These are phyloP conservation scores for Aureobasidium namibiae DNA, from an alignment of 2,329 filamentous ascomycete genomes.

Conservation along the genomic window DNA sequence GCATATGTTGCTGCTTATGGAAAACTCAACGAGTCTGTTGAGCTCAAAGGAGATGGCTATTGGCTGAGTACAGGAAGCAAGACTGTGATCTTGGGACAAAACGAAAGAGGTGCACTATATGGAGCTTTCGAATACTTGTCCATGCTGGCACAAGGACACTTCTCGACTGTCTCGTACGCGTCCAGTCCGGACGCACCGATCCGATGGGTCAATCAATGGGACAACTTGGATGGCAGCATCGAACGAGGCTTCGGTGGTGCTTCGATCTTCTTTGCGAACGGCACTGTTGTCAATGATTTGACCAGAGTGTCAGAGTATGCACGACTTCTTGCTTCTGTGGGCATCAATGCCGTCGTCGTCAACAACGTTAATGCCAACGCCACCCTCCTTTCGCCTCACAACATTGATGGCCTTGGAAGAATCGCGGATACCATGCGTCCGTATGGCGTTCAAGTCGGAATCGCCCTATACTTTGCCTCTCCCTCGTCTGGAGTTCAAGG, in stretches of 20 bases:
- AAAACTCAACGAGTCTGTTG: constrained; percentile 24
- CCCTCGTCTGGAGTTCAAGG: constrained; percentile 39
- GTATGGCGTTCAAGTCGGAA: constrained; percentile 56
- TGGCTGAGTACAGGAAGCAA: constrained; percentile 45
- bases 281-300: constrained; percentile 48
- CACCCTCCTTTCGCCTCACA: constrained; percentile 45
- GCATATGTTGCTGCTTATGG: constrained; percentile 34
- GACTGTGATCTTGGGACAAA: constrained; percentile 54
- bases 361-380: constrained; percentile 68
- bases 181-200: constrained; percentile 54
- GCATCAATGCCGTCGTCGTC: constrained; percentile 58
- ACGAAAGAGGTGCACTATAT: constrained; percentile 60
- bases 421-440: constrained; percentile 60
- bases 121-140: constrained; percentile 62
- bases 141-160: constrained; percentile 52
- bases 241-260: constrained; percentile 60
- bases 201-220: constrained; percentile 67
- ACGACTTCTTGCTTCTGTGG: constrained; percentile 57
- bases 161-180: constrained; percentile 39
- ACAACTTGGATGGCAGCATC: constrained; percentile 60
- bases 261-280: constrained; percentile 60
- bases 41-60: constrained; percentile 52
- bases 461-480: constrained; percentile 62
- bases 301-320: constrained; percentile 55
- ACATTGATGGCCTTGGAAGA: constrained; percentile 52